Evolutionary conservation across 805 yeast species (phyloP).

Genomic region (Cyberlindnera mrakii): DNA sequence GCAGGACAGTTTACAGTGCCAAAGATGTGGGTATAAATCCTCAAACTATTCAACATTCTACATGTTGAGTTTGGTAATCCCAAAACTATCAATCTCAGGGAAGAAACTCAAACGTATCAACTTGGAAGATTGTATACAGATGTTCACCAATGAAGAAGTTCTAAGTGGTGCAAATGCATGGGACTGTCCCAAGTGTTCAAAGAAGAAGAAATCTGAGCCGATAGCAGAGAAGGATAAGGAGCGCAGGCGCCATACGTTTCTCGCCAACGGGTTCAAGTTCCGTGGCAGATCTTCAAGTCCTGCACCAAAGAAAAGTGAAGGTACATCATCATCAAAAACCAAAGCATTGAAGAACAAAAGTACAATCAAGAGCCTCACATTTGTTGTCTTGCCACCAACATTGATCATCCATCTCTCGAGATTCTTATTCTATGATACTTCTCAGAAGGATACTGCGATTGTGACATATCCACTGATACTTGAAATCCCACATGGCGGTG

Average conservation of each 20-base stretch:
- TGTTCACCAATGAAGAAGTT: conserved; percentile 59
- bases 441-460: conserved; percentile 45
- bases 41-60: conserved; percentile 57
- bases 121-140: conserved; percentile 56
- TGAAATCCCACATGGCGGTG: conserved; percentile 38
- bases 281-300: conserved; percentile 26
- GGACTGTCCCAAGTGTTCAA: conserved; percentile 69
- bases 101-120: conserved; percentile 32
- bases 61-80: conserved; percentile 58
- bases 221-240: conserved; percentile 15
- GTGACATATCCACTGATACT: conserved; percentile 52
- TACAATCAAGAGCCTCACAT: conserved; percentile 61
- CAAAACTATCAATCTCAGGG: conserved; percentile 26
- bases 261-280: conserved; percentile 18
- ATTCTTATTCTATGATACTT: conserved; percentile 50
- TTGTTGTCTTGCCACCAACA: conserved; percentile 74
- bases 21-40: conserved; percentile 56
- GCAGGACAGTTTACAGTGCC: conserved; percentile 57
- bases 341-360: conserved; percentile 3
- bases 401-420: conserved; percentile 82
- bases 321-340: conserved; percentile 14
- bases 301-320: conserved; percentile 6
- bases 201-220: conserved; percentile 17
- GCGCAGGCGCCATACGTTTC: conserved; percentile 17
- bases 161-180: conserved; percentile 72